Conservation (phyloP, 2,329 filamentous ascomycete species). For the Madurella fahalii region DNA sequence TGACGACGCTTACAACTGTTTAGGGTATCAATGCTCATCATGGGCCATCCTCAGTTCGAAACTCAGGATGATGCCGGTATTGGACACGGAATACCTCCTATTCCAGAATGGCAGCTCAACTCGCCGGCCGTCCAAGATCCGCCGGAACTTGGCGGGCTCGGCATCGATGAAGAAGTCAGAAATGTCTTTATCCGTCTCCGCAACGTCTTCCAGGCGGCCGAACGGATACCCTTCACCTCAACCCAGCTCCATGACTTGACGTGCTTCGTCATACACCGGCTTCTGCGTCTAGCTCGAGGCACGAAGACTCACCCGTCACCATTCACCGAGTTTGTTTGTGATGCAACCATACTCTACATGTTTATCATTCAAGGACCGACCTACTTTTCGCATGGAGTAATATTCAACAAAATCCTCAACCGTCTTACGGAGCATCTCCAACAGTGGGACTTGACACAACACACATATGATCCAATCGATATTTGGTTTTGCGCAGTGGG, state of each 20-base stretch:
- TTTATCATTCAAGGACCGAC: constrained; percentile 51
- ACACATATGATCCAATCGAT: constrained; percentile 27
- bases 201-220: constrained; percentile 37
- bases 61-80: constrained; percentile 46
- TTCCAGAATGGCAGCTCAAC: constrained; percentile 44
- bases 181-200: constrained; percentile 43
- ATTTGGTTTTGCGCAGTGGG: constrained; percentile 43
- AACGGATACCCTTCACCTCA: constrained; percentile 29
- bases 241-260: constrained; percentile 52
- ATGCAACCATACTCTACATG: constrained; percentile 47
- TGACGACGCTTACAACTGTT: not conserved
- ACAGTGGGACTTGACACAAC: constrained; percentile 10
- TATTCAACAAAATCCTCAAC: constrained; percentile 34
- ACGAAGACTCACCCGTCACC: constrained; percentile 14
- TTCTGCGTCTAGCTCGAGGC: constrained; percentile 34
- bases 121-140: constrained; percentile 11
- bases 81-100: constrained; percentile 47
- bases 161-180: constrained; percentile 33
- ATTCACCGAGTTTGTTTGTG: constrained; percentile 44
- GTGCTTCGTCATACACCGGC: constrained; percentile 50
- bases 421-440: constrained; percentile 33
- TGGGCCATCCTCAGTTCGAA: constrained; percentile 48
- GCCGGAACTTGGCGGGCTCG: constrained; percentile 19
- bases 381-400: constrained; percentile 49
- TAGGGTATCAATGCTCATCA: constrained; percentile 57